A percentile compares a stretch with the other conserved stretches of the same genome.
Evolutionary conservation across 305 asterid species (phyloP).

Genomic region (Petunia hybrid): DNA sequence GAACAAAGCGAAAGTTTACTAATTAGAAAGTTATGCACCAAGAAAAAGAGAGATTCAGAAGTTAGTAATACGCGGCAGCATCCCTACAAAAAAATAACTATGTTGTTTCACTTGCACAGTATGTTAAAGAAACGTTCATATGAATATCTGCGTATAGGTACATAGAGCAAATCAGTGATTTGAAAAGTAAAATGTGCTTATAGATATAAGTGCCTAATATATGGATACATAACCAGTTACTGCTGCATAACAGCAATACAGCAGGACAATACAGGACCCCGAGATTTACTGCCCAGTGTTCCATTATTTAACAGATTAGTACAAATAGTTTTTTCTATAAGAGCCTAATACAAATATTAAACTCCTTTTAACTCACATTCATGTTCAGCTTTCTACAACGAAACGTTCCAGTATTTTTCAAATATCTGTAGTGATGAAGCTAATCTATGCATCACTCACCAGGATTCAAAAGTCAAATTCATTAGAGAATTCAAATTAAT

Average conservation of each 20-base stretch:
- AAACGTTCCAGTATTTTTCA: not conserved
- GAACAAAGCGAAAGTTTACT: constrained; percentile 4
- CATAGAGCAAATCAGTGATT: not conserved
- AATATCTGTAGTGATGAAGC: not conserved
- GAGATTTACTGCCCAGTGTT: constrained; percentile 25
- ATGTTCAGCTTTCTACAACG: not conserved
- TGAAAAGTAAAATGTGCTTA: not conserved
- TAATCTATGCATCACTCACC: constrained; percentile 6
- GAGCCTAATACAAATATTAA: not conserved
- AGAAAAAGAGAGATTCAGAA: constrained; percentile 3
- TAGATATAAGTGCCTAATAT: not conserved
- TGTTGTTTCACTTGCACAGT: not conserved
- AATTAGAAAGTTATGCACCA: constrained; percentile 26
- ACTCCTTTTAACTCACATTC: not conserved
- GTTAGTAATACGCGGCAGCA: constrained; percentile 6
- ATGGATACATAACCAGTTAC: not conserved
- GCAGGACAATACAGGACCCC: constrained; percentile 15
- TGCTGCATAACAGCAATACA: not conserved
- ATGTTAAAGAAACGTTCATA: not conserved
- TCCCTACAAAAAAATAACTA: not conserved
- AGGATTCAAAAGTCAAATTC: constrained; percentile 4
- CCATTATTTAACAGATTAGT: constrained; percentile 19
- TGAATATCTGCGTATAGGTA: not conserved
- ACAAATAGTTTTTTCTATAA: not conserved
- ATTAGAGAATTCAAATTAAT: not conserved